Evolutionary conservation across 75 land plant genomes (phyloP).

Genomic region (Pinus albicaulis): DNA sequence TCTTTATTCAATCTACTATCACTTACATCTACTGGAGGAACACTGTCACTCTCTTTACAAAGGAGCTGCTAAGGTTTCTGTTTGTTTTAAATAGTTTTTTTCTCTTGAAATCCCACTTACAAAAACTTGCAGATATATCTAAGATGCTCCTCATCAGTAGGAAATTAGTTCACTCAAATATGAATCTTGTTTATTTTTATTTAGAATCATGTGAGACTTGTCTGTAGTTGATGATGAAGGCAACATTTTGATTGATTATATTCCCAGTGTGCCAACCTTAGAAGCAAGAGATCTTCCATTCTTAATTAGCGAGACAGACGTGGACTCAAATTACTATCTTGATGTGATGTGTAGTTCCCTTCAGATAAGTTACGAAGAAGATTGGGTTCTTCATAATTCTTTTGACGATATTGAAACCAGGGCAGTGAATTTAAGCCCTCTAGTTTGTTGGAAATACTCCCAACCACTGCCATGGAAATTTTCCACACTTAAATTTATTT

Average conservation of each 20-base stretch:
- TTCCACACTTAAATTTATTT: too few species aligned
- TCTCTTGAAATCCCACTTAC: too few species aligned
- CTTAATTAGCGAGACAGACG: background rate
- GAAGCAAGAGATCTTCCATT: background rate
- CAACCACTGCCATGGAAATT: too few species aligned
- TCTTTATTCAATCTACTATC: slow-evolving; percentile 19
- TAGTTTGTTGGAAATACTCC: too few species aligned
- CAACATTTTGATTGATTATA: background rate
- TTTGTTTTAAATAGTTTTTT: too few species aligned
- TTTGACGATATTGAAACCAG: background rate
- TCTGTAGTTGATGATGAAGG: too few species aligned
- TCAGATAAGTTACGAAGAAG: background rate
- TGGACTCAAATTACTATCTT: background rate
- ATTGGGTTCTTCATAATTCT: background rate
- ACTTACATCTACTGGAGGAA: background rate
- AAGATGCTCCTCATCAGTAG: too few species aligned
- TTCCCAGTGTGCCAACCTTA: slow-evolving; percentile 6
- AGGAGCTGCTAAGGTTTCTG: background rate
- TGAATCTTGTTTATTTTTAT: too few species aligned
- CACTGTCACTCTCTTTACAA: background rate
- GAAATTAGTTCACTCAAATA: too few species aligned
- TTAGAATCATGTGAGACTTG: too few species aligned
- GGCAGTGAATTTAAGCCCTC: background rate
- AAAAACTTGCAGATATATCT: too few species aligned
- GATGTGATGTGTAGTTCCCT: too few species aligned